Evolutionary conservation across 2,329 filamentous ascomycete species (phyloP).

Genomic region (Penicillium sp.): DNA sequence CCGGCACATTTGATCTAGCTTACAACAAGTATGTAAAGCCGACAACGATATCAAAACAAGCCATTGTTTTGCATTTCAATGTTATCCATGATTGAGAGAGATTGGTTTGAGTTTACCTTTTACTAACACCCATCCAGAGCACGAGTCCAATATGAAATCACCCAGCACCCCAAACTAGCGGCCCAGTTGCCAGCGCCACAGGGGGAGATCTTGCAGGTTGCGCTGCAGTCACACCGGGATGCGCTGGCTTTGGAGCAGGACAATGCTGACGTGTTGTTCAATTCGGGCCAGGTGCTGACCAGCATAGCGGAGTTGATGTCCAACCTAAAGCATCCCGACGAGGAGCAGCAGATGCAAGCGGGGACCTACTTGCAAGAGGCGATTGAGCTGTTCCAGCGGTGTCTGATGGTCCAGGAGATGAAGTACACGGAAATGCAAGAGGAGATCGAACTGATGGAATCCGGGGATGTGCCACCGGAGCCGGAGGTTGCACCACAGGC

Average conservation of each 20-base stretch:
- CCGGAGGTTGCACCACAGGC: constrained; percentile 3
- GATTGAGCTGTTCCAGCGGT: constrained; percentile 58
- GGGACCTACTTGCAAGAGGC: constrained; percentile 59
- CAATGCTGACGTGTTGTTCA: constrained; percentile 69
- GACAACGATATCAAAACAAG: neutral
- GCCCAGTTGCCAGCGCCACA: constrained; percentile 55
- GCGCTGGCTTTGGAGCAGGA: constrained; percentile 59
- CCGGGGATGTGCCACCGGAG: constrained; percentile 18
- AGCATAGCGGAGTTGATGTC: constrained; percentile 61
- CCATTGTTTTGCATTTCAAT: neutral
- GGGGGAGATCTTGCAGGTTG: constrained; percentile 56
- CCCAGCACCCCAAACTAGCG: constrained; percentile 63
- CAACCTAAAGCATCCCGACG: constrained; percentile 50
- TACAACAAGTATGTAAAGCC: constrained; percentile 64
- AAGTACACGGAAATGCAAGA: constrained; percentile 49
- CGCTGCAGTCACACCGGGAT: constrained; percentile 62
- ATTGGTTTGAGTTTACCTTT: neutral
- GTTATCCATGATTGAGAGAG: neutral
- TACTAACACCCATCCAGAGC: constrained; percentile 48
- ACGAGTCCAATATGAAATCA: constrained; percentile 66
- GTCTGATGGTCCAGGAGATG: constrained; percentile 54
- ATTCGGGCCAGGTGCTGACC: constrained; percentile 67
- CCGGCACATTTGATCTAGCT: constrained; percentile 65
- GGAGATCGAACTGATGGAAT: constrained; percentile 40
- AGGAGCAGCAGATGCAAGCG: constrained; percentile 46